phyloP scores from a whole-genome alignment of 2,329 filamentous ascomycete species.

The Westerdykella ornata region DNA sequence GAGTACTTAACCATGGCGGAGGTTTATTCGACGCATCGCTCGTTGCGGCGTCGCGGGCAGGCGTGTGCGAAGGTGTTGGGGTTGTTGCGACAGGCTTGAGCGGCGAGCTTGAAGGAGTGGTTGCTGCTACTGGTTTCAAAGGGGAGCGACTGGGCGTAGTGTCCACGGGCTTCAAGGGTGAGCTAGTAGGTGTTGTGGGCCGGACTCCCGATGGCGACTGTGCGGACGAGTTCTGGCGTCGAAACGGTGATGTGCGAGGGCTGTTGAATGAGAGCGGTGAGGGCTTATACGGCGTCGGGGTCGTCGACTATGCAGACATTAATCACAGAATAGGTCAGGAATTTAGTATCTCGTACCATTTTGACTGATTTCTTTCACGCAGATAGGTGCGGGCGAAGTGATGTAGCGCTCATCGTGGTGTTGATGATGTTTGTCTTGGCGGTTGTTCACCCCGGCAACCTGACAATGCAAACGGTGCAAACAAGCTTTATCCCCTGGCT shows the following conservation, averaged over 20 bases:
- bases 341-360: background rate
- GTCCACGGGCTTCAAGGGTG: slow-evolving; percentile 35
- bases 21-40: slow-evolving; percentile 32
- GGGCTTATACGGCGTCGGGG: slow-evolving; percentile 36
- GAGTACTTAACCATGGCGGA: slow-evolving; percentile 33
- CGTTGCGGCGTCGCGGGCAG: slow-evolving; percentile 26
- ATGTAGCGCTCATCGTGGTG: slow-evolving; percentile 1
- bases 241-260: slow-evolving; percentile 42
- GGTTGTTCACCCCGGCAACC: slow-evolving; percentile 13
- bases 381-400: background rate
- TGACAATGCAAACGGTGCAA: slow-evolving; percentile 7
- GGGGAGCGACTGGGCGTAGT: slow-evolving; percentile 12
- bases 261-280: slow-evolving; percentile 42
- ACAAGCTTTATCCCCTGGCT: slow-evolving; percentile 1
- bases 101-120: background rate
- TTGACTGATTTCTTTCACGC: background rate
- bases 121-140: background rate
- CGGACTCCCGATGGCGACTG: slow-evolving; percentile 37
- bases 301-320: slow-evolving; percentile 21
- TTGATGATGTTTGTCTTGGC: slow-evolving; percentile 19
- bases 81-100: slow-evolving; percentile 8
- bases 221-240: slow-evolving; percentile 38
- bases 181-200: slow-evolving; percentile 37
- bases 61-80: slow-evolving; percentile 24
- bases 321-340: background rate